phyloP scores from a whole-genome alignment of 2,329 filamentous ascomycete genomes.

The Verticillium tricorpus region DNA sequence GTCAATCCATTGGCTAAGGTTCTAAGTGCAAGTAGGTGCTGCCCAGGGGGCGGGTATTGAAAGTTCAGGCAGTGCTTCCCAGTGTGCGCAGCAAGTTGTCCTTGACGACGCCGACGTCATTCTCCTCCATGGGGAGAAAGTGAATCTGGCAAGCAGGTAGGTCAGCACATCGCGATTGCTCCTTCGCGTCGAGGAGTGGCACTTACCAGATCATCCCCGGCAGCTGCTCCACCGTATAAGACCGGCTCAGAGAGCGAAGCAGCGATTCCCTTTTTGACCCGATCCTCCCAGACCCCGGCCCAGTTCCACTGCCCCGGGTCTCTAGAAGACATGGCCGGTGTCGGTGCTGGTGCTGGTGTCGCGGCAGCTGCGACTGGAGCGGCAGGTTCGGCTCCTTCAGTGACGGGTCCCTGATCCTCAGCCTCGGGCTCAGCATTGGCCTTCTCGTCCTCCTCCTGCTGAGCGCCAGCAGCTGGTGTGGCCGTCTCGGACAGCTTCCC shows the following conservation, averaged over 20 bases:
- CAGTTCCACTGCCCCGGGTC: conserved; percentile 90
- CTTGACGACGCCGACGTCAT: conserved; percentile 53
- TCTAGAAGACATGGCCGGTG: conserved; percentile 25
- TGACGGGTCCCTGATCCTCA: neutral
- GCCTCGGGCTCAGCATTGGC: neutral
- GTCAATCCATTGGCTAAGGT: neutral
- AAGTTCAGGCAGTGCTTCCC: conserved; percentile 23
- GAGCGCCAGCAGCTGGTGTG: neutral
- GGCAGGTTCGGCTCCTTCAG: neutral
- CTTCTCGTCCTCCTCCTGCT: neutral
- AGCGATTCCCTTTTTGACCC: conserved; percentile 75
- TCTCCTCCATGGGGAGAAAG: conserved; percentile 61
- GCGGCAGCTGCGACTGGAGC: neutral
- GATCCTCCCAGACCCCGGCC: conserved; percentile 94
- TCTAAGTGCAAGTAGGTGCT: neutral
- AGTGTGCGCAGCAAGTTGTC: conserved; percentile 53
- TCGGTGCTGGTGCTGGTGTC: neutral
- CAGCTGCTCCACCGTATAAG: conserved; percentile 63
- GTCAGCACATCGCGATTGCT: neutral
- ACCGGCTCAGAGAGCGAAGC: conserved; percentile 74
- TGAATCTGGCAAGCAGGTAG: conserved; percentile 45
- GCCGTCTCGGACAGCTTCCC: neutral
- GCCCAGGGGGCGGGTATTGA: neutral
- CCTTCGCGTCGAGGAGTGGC: neutral
- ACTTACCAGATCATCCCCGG: conserved; percentile 26